phyloP scores from a whole-genome alignment of 306 rosid genomes.

The Dryas octopetala region DNA sequence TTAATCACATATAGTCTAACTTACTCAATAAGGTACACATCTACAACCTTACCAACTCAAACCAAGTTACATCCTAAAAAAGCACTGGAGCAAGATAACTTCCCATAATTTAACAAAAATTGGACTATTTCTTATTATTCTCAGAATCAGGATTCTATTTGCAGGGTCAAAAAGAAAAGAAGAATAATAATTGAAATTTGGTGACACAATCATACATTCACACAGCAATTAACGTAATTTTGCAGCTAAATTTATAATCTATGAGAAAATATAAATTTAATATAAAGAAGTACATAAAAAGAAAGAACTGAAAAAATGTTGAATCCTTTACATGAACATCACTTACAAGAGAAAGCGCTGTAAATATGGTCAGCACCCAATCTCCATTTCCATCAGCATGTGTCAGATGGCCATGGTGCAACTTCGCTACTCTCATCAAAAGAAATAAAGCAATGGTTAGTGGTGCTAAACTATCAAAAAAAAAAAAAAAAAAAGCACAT shows the following conservation, averaged over 20 bases:
- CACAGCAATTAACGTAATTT: not conserved
- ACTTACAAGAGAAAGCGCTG: constrained; percentile 90
- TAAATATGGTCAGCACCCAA: constrained; percentile 86
- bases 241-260: not conserved
- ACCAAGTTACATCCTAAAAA: not conserved
- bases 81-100: not conserved
- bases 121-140: not conserved
- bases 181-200: not conserved
- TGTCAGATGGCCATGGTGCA: constrained; percentile 89
- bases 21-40: not conserved
- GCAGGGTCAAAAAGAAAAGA: not conserved
- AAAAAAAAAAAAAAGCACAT: constrained; percentile 7
- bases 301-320: constrained; percentile 4
- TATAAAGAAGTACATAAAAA: not conserved
- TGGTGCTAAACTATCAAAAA: constrained; percentile 14
- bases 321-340: constrained; percentile 4
- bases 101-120: not conserved
- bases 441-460: constrained; percentile 20
- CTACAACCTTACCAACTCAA: not conserved
- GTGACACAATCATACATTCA: not conserved
- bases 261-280: constrained; percentile 7
- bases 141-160: not conserved
- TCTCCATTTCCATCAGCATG: constrained; percentile 98
- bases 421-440: constrained; percentile 59
- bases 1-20: not conserved